These are phyloP conservation scores for Penicillium tannophilum DNA, from an alignment of 495 filamentous ascomycete genomes.

Conservation along the genomic window DNA sequence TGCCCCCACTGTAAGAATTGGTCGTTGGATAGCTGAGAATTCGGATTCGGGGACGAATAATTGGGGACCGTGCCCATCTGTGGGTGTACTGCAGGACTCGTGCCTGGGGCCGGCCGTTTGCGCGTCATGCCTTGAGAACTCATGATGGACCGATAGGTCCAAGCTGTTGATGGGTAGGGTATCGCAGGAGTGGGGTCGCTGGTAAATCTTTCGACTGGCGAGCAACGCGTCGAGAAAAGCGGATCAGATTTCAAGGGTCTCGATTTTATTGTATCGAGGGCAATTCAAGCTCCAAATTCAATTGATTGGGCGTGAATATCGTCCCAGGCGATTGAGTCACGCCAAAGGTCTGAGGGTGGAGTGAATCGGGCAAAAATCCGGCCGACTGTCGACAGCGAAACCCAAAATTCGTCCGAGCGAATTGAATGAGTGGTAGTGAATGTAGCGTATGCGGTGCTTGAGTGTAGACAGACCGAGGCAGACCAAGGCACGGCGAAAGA, in stretches of 20 bases:
- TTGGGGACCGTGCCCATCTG: constrained; percentile 40
- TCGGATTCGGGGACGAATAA: constrained; percentile 33
- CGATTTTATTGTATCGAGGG: neutral
- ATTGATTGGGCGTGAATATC: constrained; percentile 15
- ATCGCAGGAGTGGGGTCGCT: constrained; percentile 13
- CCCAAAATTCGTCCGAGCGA: neutral
- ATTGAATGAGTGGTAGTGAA: neutral
- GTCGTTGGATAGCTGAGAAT: constrained; percentile 50
- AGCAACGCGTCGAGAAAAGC: neutral
- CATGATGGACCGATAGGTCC: constrained; percentile 30
- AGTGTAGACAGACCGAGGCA: neutral
- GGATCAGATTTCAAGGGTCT: neutral
- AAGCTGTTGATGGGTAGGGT: constrained; percentile 12
- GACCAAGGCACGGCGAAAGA: neutral
- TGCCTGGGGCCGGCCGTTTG: constrained; percentile 76
- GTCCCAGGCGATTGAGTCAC: constrained; percentile 16
- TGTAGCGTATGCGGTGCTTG: neutral
- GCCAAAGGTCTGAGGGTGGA: constrained; percentile 14
- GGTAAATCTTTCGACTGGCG: neutral
- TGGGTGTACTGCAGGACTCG: constrained; percentile 58
- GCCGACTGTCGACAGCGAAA: constrained; percentile 12
- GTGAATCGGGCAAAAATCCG: constrained; percentile 15
- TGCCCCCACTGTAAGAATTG: constrained; percentile 59
- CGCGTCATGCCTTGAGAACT: constrained; percentile 51
- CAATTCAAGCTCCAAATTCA: neutral